These are phyloP conservation scores for Saitozyma podzolica DNA, from an alignment of 768 basidiomycete species.

Conservation along the genomic window DNA sequence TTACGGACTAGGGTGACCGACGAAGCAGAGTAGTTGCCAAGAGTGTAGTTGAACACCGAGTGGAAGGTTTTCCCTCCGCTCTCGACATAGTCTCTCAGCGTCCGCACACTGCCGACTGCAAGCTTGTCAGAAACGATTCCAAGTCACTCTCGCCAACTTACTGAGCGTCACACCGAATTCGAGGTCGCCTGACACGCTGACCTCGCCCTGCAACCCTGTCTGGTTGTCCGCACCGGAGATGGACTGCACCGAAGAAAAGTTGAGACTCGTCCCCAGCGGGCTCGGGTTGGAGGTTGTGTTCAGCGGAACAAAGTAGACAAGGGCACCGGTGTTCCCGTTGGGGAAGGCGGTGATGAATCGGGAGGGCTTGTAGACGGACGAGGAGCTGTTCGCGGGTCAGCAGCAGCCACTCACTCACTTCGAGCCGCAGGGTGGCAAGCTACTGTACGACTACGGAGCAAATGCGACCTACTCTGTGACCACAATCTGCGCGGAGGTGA, in stretches of 20 bases:
- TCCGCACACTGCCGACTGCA: conserved; percentile 55
- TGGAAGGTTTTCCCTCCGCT: conserved; percentile 40
- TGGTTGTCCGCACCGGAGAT: conserved; percentile 46
- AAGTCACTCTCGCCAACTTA: conserved; percentile 4
- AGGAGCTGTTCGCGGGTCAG: conserved; percentile 8
- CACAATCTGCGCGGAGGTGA: conserved; percentile 55
- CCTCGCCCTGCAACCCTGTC: conserved; percentile 54
- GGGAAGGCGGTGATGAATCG: conserved; percentile 57
- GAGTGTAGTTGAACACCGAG: conserved; percentile 58
- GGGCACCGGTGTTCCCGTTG: conserved; percentile 56
- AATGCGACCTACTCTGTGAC: conserved; percentile 47
- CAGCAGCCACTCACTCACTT: background rate
- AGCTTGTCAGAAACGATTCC: background rate
- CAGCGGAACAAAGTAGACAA: conserved; percentile 55
- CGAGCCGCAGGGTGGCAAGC: background rate
- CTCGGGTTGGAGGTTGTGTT: conserved; percentile 16
- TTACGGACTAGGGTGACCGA: conserved; percentile 54
- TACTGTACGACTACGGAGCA: no score
- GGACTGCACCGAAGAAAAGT: conserved; percentile 39
- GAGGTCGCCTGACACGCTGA: conserved; percentile 52
- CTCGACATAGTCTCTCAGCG: conserved; percentile 57
- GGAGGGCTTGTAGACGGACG: conserved; percentile 35
- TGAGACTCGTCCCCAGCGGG: conserved; percentile 31
- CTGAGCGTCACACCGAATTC: conserved; percentile 55
- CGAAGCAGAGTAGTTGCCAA: conserved; percentile 51